Conservation (phyloP, 768 basidiomycete genomes). For the Daedaleopsis nitida region DNA sequence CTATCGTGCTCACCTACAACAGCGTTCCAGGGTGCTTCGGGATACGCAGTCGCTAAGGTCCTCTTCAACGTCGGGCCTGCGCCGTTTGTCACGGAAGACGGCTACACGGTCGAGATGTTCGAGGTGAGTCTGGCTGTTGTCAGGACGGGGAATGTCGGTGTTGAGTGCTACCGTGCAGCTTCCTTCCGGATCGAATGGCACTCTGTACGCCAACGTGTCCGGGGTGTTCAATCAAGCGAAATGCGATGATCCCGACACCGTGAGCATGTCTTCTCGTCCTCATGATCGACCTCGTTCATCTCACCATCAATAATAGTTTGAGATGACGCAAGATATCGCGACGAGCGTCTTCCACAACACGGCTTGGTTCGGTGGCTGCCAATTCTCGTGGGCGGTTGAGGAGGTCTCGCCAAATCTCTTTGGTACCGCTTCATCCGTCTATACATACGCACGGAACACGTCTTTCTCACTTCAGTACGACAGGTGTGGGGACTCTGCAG, state of each 20-base stretch:
- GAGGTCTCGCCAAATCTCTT: slow-evolving; percentile 44
- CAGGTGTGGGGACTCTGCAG: slow-evolving; percentile 14
- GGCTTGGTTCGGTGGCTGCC: slow-evolving; percentile 42
- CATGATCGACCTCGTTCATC: background rate
- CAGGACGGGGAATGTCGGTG: no score
- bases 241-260: slow-evolving; percentile 41
- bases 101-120: slow-evolving; percentile 50
- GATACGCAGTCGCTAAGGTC: slow-evolving; percentile 52
- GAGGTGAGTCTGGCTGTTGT: slow-evolving; percentile 34
- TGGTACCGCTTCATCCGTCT: slow-evolving; percentile 33
- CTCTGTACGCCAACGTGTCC: slow-evolving; percentile 49
- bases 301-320: no score
- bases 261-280: slow-evolving; percentile 27
- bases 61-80: slow-evolving; percentile 48
- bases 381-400: slow-evolving; percentile 42
- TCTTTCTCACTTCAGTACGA: no score
- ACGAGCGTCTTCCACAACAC: slow-evolving; percentile 46
- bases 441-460: no score
- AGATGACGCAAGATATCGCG: slow-evolving; percentile 37
- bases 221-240: slow-evolving; percentile 47
- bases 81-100: slow-evolving; percentile 42
- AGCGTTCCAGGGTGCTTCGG: slow-evolving; percentile 58
- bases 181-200: slow-evolving; percentile 45
- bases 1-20: background rate
- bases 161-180: slow-evolving; percentile 31